These are phyloP conservation scores for Globomyces sp. DNA, from an alignment of 371 early-diverging fungal species.

Conservation along the genomic window DNA sequence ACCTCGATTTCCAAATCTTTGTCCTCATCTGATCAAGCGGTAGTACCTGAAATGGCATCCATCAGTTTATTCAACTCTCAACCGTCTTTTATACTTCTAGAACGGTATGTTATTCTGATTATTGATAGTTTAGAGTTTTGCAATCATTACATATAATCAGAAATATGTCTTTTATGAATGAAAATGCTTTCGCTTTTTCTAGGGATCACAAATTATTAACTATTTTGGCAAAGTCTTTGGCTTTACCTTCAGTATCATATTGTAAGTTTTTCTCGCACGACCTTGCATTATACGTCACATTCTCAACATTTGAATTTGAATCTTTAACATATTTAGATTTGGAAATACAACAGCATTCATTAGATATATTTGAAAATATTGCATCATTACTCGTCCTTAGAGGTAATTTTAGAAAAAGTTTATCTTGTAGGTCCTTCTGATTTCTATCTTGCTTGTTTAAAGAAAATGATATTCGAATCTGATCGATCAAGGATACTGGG, in stretches of 20 bases:
- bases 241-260: conserved; percentile 43
- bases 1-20: conserved; percentile 25
- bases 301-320: background rate
- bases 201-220: conserved; percentile 51
- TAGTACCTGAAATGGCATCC: conserved; percentile 26
- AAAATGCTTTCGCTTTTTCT: conserved; percentile 58
- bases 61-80: conserved; percentile 36
- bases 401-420: background rate
- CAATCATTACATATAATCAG: conserved; percentile 76
- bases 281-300: background rate
- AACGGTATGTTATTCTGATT: conserved; percentile 29
- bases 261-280: background rate
- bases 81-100: conserved; percentile 38
- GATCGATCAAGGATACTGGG: conserved; percentile 68
- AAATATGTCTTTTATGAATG: conserved; percentile 71
- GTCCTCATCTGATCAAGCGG: background rate
- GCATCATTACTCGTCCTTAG: conserved; percentile 20
- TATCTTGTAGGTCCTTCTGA: conserved; percentile 33
- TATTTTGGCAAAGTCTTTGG: conserved; percentile 56
- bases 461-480: conserved; percentile 46
- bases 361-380: conserved; percentile 73
- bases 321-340: conserved; percentile 14
- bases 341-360: conserved; percentile 63
- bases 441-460: conserved; percentile 41
- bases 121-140: conserved; percentile 43